These are phyloP conservation scores for Suillus decipiens DNA, from an alignment of 768 basidiomycete genomes.

Conservation along the genomic window DNA sequence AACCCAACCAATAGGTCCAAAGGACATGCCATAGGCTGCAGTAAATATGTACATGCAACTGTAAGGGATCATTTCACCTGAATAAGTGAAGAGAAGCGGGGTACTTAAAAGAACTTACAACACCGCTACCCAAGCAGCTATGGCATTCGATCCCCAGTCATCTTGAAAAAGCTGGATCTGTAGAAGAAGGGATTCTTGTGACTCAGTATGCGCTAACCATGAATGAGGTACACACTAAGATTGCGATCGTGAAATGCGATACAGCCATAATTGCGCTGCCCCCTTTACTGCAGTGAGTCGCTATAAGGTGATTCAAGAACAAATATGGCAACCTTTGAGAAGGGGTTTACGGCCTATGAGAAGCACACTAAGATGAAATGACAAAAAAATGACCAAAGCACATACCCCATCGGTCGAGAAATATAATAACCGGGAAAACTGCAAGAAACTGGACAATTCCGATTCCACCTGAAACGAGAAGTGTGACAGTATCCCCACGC, in stretches of 20 bases:
- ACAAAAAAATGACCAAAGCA: neutral
- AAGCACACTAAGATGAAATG: neutral
- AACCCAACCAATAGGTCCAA: conserved; percentile 84
- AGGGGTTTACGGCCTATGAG: conserved; percentile 62
- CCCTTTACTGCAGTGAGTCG: conserved; percentile 23
- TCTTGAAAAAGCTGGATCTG: conserved; percentile 51
- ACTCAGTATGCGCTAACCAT: neutral
- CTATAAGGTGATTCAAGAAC: neutral
- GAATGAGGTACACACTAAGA: conserved; percentile 46
- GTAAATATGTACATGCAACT: conserved; percentile 77
- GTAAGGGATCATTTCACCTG: neutral
- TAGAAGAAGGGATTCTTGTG: neutral
- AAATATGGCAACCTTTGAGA: conserved; percentile 43
- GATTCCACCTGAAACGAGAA: conserved; percentile 77
- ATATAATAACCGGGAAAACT: conserved; percentile 71
- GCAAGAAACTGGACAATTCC: conserved; percentile 79
- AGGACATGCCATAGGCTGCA: conserved; percentile 72
- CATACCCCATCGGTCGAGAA: conserved; percentile 65
- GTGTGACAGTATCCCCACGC: conserved; percentile 54
- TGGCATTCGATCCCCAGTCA: conserved; percentile 59
- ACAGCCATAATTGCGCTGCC: conserved; percentile 66
- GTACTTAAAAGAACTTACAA: conserved; percentile 40
- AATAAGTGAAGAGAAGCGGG: neutral
- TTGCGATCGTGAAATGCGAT: conserved; percentile 65
- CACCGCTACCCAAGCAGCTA: conserved; percentile 71